Conservation (phyloP, 1,284 basidiomycete genomes). For the Trametes sp. region DNA sequence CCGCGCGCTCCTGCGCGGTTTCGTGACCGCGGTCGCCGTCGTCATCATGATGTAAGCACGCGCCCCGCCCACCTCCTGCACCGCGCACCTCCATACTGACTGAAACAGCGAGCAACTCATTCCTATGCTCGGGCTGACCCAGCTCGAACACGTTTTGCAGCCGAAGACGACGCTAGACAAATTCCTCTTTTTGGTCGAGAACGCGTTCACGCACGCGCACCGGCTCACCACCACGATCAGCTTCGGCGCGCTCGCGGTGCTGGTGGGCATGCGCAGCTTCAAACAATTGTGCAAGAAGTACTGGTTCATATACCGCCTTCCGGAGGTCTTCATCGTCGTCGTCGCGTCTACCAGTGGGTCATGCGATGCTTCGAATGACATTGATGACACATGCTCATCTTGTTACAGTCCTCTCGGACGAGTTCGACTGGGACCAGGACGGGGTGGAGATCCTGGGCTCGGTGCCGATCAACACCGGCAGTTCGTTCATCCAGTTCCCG, state of each 20-base stretch:
- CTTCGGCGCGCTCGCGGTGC: constrained; percentile 66
- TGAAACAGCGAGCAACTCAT: constrained; percentile 76
- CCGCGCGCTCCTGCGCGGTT: constrained; percentile 87
- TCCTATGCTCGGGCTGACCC: constrained; percentile 80
- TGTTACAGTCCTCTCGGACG: constrained; percentile 68
- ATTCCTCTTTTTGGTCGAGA: constrained; percentile 74
- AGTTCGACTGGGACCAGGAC: constrained; percentile 77
- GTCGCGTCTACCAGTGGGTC: constrained; percentile 79
- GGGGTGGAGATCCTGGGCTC: constrained; percentile 87
- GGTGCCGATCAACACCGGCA: constrained; percentile 68
- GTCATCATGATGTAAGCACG: constrained; percentile 72
- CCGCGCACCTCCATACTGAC: constrained; percentile 12
- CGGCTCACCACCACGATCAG: constrained; percentile 76
- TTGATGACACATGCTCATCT: not conserved
- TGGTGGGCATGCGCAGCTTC: constrained; percentile 67
- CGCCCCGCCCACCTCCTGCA: constrained; percentile 16
- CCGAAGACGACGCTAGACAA: constrained; percentile 80
- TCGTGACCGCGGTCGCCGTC: constrained; percentile 82
- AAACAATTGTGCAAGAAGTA: constrained; percentile 62
- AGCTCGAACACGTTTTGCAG: constrained; percentile 60
- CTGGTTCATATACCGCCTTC: constrained; percentile 79
- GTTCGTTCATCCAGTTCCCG: constrained; percentile 73
- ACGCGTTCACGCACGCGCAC: constrained; percentile 67
- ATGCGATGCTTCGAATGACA: not conserved
- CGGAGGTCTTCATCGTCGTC: constrained; percentile 85